Percentiles rank a stretch among this genome's conserved stretches.
Evolutionary conservation across 352 stramenopile genomes (phyloP).

Genomic region (Stramenopiles sp.): DNA sequence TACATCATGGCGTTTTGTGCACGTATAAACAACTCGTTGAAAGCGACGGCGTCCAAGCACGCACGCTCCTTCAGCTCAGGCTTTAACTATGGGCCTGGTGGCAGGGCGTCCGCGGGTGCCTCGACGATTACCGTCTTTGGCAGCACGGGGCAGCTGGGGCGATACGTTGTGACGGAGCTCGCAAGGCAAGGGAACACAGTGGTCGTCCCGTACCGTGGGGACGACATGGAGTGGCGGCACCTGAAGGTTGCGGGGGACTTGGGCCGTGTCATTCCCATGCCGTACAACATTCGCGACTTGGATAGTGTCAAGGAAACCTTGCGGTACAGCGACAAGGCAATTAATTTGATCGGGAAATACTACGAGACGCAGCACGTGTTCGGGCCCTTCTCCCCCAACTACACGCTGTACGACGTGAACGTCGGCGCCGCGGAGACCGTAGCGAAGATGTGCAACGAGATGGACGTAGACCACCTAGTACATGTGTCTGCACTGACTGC

Average conservation of each 20-base stretch:
- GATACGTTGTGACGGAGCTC: constrained; percentile 77
- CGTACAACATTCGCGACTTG: constrained; percentile 61
- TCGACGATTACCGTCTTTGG: constrained; percentile 86
- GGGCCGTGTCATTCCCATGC: constrained; percentile 53
- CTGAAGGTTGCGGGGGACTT: constrained; percentile 78
- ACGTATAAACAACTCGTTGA: too few species aligned
- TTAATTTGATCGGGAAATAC: constrained; percentile 92
- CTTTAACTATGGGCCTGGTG: too few species aligned
- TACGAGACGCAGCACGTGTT: constrained; percentile 90
- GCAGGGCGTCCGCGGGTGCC: constrained; percentile 43
- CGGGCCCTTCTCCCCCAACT: constrained; percentile 76
- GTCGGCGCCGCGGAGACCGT: constrained; percentile 53
- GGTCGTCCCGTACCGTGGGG: constrained; percentile 66
- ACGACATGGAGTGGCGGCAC: constrained; percentile 75
- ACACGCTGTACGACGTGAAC: constrained; percentile 82
- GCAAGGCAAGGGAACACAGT: constrained; percentile 60
- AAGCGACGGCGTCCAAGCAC: too few species aligned
- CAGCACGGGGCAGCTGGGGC: constrained; percentile 72
- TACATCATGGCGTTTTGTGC: too few species aligned
- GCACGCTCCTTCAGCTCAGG: too few species aligned
- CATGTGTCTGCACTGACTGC: constrained; percentile 41
- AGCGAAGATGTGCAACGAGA: constrained; percentile 36
- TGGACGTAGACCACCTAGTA: constrained; percentile 46
- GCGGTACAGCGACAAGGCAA: constrained; percentile 72
- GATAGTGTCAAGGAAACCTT: constrained; percentile 75